Evolutionary conservation across 352 stramenopile genomes (phyloP), one percentile per base, ranked within the genome.

Genomic region (Discostella stelligera): DNA sequence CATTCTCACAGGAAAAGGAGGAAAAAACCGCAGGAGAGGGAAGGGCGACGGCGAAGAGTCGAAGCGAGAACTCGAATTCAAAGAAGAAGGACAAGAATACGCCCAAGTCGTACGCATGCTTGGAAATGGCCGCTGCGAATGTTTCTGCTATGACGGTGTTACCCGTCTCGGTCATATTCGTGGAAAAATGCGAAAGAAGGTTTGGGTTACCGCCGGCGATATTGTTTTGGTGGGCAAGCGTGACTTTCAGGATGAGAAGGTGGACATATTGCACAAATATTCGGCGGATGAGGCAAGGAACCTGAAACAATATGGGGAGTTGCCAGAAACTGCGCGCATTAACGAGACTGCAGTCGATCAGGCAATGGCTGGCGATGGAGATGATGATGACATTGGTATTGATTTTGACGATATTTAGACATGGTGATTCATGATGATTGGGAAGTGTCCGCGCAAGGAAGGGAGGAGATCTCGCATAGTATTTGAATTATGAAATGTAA

Each of bases 201-300:
- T 98, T 59, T 99, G 97, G 97, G 96, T 99, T 37, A 96, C 94
- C 65, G 95, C 95, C 10, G 97, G 97, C 71, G 97, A 99, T 86
- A 99, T 99, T 89, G 98, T 99, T 59, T 91, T 99, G 60, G 95
- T 98, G 66, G 98, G 95, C 82, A 95, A 99, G 77, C 93, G 97
- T 83, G 97, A 99, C 81, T 99, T 99, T 92, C 97, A 99, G 90
- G 97, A 99, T 87, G 97, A 98, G 91, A 99, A 99, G 89, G 96
- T 98, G 58, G 97, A 99, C 83, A 95, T 99, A 80, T 98, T 99
- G 79, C 96, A 99, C 91, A 99, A 99, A 88, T 98, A 98, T 91
- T 96, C 97, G 73, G 96, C 95, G 8, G 96, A 98, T 84, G 90
- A 94, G 80, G 97, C 97, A n/a, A 94, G 97, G 67, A 98, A 97